These are phyloP conservation scores for Nicotiana knightiana DNA, from an alignment of 257 asterid species.

Conservation along the genomic window DNA sequence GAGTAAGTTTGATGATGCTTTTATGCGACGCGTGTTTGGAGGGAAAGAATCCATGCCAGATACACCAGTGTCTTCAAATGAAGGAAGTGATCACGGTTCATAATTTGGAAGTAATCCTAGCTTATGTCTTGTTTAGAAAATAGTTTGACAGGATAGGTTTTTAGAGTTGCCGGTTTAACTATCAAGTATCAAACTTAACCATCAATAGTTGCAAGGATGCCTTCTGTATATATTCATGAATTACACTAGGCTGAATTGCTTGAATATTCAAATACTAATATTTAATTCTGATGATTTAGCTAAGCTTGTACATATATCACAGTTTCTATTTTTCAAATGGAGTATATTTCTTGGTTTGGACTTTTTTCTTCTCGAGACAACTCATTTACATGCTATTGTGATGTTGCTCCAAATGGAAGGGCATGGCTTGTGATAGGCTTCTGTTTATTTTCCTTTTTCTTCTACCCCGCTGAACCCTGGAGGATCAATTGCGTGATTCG, in stretches of 20 bases:
- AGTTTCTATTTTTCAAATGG: too few relatives aligned
- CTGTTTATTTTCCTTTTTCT: too few relatives aligned
- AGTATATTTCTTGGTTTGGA: neutral
- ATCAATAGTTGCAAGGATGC: neutral
- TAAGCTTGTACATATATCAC: neutral
- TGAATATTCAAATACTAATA: neutral
- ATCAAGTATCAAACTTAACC: neutral
- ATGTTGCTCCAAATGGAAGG: too few relatives aligned
- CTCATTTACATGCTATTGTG: too few relatives aligned
- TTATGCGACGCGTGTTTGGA: slow-evolving; percentile 66
- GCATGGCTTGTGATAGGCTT: neutral
- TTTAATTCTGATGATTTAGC: neutral
- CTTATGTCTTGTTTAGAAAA: neutral
- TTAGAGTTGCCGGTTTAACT: neutral
- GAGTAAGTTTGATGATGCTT: slow-evolving; percentile 52
- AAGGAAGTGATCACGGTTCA: slow-evolving; percentile 4
- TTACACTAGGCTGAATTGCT: neutral
- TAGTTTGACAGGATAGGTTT: neutral
- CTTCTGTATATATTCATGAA: neutral
- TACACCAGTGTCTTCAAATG: slow-evolving; percentile 18
- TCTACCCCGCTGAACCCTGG: too few relatives aligned
- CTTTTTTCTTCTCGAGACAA: neutral
- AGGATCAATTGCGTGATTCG: too few relatives aligned
- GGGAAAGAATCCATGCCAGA: slow-evolving; percentile 30
- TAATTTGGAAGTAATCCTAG: neutral